A percentile compares a stretch with the other conserved stretches of the same genome.
Evolutionary conservation across 768 basidiomycete genomes (phyloP).

Genomic region (Psilocybe azurescens): DNA sequence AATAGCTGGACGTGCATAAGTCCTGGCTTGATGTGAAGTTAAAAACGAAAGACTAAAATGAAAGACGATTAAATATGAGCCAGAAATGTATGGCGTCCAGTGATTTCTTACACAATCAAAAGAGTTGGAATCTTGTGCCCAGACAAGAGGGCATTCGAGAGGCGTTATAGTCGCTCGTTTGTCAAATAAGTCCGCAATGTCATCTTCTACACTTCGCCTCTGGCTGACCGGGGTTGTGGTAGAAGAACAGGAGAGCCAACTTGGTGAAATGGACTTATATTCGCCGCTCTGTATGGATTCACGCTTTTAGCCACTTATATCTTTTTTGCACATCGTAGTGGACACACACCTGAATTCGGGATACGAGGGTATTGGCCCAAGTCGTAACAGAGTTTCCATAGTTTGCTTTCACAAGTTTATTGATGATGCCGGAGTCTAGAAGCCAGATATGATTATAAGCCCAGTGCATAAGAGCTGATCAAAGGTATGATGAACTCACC

Average conservation of each 20-base stretch:
- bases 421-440: conserved; percentile 43
- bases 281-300: conserved; percentile 32
- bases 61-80: background rate
- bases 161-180: conserved; percentile 38
- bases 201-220: conserved; percentile 33
- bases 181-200: conserved; percentile 28
- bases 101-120: conserved; percentile 43
- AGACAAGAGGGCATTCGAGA: conserved; percentile 51
- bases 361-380: conserved; percentile 43
- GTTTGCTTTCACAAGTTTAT: conserved; percentile 36
- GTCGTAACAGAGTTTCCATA: conserved; percentile 40
- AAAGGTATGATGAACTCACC: conserved; percentile 25
- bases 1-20: conserved; percentile 49
- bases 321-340: too few species aligned
- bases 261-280: conserved; percentile 31
- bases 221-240: conserved; percentile 33
- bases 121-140: conserved; percentile 49
- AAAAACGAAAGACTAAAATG: conserved; percentile 46
- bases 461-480: background rate
- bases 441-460: background rate
- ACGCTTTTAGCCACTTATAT: too few species aligned
- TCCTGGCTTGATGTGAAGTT: conserved; percentile 43
- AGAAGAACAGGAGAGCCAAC: conserved; percentile 45
- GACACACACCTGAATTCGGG: conserved; percentile 41
- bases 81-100: background rate